A percentile compares a stretch with the other conserved stretches of the same genome.
These are phyloP conservation scores for Artemisia tridentata DNA, from an alignment of 129 eudicot species.

Conservation along the genomic window DNA sequence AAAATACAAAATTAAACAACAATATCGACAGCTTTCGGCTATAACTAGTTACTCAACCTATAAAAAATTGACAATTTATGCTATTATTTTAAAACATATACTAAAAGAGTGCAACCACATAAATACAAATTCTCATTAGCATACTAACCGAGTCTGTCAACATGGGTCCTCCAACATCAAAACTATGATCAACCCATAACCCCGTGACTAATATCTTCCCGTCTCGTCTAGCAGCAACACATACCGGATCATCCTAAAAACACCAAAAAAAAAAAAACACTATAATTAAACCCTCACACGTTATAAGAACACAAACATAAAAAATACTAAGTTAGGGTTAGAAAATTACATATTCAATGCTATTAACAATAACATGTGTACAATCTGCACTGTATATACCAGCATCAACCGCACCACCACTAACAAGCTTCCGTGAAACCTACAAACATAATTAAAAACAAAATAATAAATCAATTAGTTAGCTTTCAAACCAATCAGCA, in stretches of 20 bases:
- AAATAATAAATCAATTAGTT: not conserved
- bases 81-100: not conserved
- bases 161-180: conserved; percentile 52
- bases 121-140: not conserved
- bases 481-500: not conserved
- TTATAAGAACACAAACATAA: not conserved
- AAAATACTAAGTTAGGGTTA: not conserved
- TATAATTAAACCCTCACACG: not conserved
- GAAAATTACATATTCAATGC: conserved; percentile 47
- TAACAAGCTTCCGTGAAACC: conserved; percentile 62
- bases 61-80: not conserved
- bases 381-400: conserved; percentile 59
- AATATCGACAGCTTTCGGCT: not conserved
- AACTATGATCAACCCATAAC: conserved; percentile 74
- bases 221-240: conserved; percentile 70
- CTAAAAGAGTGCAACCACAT: not conserved
- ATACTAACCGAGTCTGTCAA: conserved; percentile 52
- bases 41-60: not conserved
- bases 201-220: conserved; percentile 63
- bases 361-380: conserved; percentile 84
- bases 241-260: conserved; percentile 78
- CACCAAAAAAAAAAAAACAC: not conserved
- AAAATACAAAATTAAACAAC: not conserved
- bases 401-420: conserved; percentile 73
- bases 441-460: conserved; percentile 16